These are phyloP conservation scores for Clavulina sp. DNA, from an alignment of 768 basidiomycete species.

Conservation along the genomic window DNA sequence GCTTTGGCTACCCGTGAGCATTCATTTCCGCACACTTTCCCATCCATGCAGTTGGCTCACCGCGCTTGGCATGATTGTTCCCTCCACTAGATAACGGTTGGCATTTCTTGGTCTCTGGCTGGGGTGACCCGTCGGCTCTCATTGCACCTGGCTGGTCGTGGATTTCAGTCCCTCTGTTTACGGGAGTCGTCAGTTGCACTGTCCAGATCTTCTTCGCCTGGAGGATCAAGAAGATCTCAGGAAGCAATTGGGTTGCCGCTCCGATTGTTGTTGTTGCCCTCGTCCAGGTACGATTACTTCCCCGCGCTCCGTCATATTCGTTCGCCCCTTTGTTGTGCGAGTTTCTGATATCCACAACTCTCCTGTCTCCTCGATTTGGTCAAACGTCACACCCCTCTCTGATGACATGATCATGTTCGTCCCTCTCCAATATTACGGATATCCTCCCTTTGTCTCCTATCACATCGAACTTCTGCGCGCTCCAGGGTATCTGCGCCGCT, in stretches of 20 bases:
- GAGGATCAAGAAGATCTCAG: constrained; percentile 10
- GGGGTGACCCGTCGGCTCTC: constrained; percentile 6
- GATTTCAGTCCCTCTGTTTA: constrained; percentile 10
- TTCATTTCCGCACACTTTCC: neutral
- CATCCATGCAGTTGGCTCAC: neutral
- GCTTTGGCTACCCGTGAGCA: neutral
- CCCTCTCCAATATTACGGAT: neutral
- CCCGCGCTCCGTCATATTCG: neutral
- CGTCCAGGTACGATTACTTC: neutral
- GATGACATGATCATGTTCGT: neutral
- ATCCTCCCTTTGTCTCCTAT: neutral
- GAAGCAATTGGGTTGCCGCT: constrained; percentile 1
- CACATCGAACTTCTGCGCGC: too few species aligned
- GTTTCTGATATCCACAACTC: neutral
- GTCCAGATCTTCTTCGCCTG: constrained; percentile 11
- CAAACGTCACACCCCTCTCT: too few species aligned
- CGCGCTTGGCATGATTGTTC: neutral
- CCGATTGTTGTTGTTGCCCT: constrained; percentile 2
- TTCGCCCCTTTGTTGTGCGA: neutral
- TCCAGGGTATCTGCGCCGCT: constrained; percentile 6
- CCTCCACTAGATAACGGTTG: constrained; percentile 8
- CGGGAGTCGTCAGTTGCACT: constrained; percentile 5
- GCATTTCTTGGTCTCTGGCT: constrained; percentile 7
- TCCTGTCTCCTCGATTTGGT: neutral
- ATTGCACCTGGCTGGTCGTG: constrained; percentile 9